phyloP scores from a whole-genome alignment of 2,329 filamentous ascomycete genomes.

The Cryphonectria naterciae region DNA sequence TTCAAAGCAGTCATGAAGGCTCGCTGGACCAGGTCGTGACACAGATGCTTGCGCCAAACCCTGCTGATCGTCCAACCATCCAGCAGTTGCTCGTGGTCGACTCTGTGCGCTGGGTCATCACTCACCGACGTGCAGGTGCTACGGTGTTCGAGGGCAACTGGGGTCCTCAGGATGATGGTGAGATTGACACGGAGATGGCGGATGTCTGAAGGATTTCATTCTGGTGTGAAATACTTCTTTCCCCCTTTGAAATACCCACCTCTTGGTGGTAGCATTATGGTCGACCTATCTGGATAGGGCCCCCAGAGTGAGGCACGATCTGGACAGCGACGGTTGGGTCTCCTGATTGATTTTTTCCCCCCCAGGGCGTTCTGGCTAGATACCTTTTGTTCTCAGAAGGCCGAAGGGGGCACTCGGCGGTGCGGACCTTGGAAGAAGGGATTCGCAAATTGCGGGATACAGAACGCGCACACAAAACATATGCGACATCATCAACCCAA shows the following conservation, averaged over 20 bases:
- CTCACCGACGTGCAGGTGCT: conserved; percentile 80
- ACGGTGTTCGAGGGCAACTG: conserved; percentile 96
- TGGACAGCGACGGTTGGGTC: conserved; percentile 30
- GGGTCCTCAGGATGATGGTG: conserved; percentile 70
- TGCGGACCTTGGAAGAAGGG: conserved; percentile 15
- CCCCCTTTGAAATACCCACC: conserved; percentile 28
- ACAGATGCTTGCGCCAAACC: conserved; percentile 84
- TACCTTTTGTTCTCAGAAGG: conserved; percentile 29
- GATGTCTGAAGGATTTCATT: conserved; percentile 50
- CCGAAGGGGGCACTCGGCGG: conserved; percentile 12
- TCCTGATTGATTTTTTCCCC: conserved; percentile 25
- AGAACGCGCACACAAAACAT: conserved; percentile 21
- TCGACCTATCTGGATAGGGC: conserved; percentile 41
- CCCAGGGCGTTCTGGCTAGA: conserved; percentile 32
- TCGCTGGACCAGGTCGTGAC: conserved; percentile 83
- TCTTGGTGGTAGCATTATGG: conserved; percentile 32
- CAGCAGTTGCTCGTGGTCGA: conserved; percentile 73
- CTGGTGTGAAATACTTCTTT: conserved; percentile 31
- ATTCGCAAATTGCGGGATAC: conserved; percentile 14
- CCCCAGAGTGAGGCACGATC: conserved; percentile 27
- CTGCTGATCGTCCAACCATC: conserved; percentile 72
- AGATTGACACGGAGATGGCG: conserved; percentile 61
- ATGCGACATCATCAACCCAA: conserved; percentile 22
- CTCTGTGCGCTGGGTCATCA: conserved; percentile 79
- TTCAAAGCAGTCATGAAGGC: conserved; percentile 69